These are phyloP conservation scores for Chrysanthemum makinoi DNA, from an alignment of 129 eudicot species.

Conservation along the genomic window DNA sequence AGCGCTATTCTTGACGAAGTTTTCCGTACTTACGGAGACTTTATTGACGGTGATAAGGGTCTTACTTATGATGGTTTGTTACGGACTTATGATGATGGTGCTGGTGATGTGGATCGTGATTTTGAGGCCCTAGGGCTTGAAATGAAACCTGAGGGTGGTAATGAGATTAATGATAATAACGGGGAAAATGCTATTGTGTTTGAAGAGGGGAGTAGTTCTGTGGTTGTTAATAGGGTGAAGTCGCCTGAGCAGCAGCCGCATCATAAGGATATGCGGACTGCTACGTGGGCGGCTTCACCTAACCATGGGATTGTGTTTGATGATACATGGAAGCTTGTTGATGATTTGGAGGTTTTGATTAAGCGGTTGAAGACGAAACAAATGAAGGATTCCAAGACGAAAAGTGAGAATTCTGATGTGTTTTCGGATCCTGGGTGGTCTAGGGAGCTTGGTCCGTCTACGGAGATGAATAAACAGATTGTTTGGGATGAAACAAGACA, in stretches of 20 bases:
- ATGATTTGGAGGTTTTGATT: constrained; percentile 74
- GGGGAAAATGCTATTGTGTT: background rate
- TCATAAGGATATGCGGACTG: constrained; percentile 62
- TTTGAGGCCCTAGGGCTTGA: constrained; percentile 89
- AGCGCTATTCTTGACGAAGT: constrained; percentile 92
- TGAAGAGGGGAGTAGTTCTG: constrained; percentile 56
- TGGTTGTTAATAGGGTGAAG: constrained; percentile 33
- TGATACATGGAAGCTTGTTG: constrained; percentile 91
- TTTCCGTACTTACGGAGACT: constrained; percentile 79
- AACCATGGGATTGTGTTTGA: constrained; percentile 89
- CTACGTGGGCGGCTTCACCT: constrained; percentile 92
- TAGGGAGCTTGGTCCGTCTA: constrained; percentile 73
- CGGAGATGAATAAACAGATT: constrained; percentile 64
- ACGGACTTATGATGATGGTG: constrained; percentile 95
- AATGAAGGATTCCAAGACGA: constrained; percentile 55
- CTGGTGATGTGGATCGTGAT: constrained; percentile 99
- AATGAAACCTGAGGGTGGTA: constrained; percentile 29
- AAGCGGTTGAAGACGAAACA: constrained; percentile 68
- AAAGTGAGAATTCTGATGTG: constrained; percentile 61
- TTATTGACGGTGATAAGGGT: constrained; percentile 77
- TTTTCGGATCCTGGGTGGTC: constrained; percentile 97
- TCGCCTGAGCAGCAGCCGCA: constrained; percentile 65
- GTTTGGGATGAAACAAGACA: constrained; percentile 72
- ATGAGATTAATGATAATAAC: background rate
- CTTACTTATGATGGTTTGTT: constrained; percentile 76